Conservation (phyloP, 495 filamentous ascomycete species). For the Rusavskia elegans region DNA sequence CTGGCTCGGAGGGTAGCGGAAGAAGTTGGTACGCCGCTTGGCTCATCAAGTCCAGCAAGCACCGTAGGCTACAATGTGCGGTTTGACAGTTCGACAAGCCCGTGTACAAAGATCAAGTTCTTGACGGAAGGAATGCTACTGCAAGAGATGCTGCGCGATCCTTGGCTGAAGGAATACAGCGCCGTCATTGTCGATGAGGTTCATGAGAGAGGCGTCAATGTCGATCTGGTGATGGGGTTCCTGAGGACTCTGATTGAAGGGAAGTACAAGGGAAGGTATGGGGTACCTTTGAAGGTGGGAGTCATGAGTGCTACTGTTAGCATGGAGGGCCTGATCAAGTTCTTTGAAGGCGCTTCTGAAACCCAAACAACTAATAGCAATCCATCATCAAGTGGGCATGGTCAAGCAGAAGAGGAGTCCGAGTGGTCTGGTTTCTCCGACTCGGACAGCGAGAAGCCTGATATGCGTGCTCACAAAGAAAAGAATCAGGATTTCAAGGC, state of each 20-base stretch:
- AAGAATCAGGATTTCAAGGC: background rate
- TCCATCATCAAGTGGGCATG: background rate
- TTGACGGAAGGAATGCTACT: slow-evolving; percentile 94
- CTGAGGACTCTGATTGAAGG: slow-evolving; percentile 55
- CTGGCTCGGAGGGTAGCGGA: slow-evolving; percentile 76
- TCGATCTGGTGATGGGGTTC: slow-evolving; percentile 81
- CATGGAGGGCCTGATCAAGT: slow-evolving; percentile 55
- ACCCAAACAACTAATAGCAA: background rate
- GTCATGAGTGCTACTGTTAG: slow-evolving; percentile 97
- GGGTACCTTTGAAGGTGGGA: slow-evolving; percentile 67
- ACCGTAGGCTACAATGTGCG: slow-evolving; percentile 86
- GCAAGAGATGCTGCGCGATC: slow-evolving; percentile 84
- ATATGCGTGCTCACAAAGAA: background rate
- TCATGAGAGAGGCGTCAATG: slow-evolving; percentile 92
- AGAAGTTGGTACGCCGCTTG: slow-evolving; percentile 76
- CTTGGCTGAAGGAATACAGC: slow-evolving; percentile 67
- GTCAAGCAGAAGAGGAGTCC: slow-evolving; percentile 4
- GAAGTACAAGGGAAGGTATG: slow-evolving; percentile 40
- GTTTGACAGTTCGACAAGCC: slow-evolving; percentile 71
- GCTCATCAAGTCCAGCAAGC: slow-evolving; percentile 44
- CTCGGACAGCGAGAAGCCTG: background rate
- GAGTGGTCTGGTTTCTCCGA: slow-evolving; percentile 13
- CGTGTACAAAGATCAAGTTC: slow-evolving; percentile 71
- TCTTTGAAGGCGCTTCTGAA: slow-evolving; percentile 42
- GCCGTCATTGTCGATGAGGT: slow-evolving; percentile 91